Evolutionary conservation across 208 protist species (phyloP), one percentile per base, ranked within the genome.

Genomic region (Phytomonas francai): DNA sequence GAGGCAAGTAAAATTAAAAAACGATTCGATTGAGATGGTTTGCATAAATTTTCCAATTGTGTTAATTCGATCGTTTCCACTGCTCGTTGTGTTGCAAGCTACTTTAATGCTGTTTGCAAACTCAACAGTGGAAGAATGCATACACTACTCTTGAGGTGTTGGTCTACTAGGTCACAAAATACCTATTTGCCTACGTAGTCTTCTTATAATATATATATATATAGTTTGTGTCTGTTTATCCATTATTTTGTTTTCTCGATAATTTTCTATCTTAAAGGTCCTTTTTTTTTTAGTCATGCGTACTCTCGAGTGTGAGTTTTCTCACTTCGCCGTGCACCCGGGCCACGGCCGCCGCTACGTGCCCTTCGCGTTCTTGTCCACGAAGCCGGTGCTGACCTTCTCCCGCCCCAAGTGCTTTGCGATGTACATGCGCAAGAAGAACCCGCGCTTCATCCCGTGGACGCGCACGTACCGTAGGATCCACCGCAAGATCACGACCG

Each of bases 371-470:
- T 93, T 96, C 69, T 83, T 95, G 74, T 96, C 93, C 66, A 97
- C 93, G 77, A 96, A 94, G 89, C 93, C 93, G 61, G 93, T 97
- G 73, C 85, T 97, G 85, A 92, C 91, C 63, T 97, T 97, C 83
- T 76, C 83, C 61, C 80, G 82, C 73, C 85, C 87, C 59, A 96
- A 96, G 87, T 94, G 90, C 83, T 87, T 91, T 64, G 88, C 79
- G 42, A 76, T 96, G 80, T 97, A 94, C 89, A 89, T 92, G 84
- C 87, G 88, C 79, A 97, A 97, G 89, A 97, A 96, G 89, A 97
- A 97, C 88, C 91, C 93, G 64, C 88, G 91, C 71, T 94, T 93
- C 80, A 67, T 97, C 67, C 78, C 80, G 71, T 97, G 93, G 93
- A 97, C 93, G 76, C 86, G 88, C 80, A 91, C 91, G 72, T 97